Conservation (phyloP, 2,329 filamentous ascomycete genomes). For the Camillea tinctor region DNA sequence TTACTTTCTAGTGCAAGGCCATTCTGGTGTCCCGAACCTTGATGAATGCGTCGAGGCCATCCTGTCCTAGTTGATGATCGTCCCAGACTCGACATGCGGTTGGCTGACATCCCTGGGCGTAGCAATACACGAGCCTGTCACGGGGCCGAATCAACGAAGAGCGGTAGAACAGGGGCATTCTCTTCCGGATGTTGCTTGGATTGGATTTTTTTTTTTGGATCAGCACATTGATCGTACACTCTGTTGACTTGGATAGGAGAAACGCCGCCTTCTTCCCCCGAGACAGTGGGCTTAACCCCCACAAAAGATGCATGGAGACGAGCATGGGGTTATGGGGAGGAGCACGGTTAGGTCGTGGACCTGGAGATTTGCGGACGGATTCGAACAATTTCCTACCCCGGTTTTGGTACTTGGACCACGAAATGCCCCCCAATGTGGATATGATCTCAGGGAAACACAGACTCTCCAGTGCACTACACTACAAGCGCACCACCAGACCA, state of each 20-base stretch:
- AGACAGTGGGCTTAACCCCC: background rate
- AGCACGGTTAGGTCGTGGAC: background rate
- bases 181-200: no score
- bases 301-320: background rate
- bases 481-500: background rate
- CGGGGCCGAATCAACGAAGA: background rate
- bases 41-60: background rate
- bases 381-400: background rate
- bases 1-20: background rate
- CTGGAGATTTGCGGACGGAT: background rate
- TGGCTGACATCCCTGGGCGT: background rate
- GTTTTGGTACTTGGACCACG: background rate
- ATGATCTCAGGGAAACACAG: background rate
- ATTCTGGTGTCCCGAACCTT: background rate
- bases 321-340: background rate
- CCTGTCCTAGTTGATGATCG: background rate
- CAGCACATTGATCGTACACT: background rate
- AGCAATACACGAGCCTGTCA: background rate
- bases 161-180: no score
- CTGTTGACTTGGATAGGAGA: background rate
- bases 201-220: background rate
- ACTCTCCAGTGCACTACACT: background rate
- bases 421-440: background rate
- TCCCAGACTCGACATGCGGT: background rate
- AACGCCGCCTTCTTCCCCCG: background rate